phyloP scores from a whole-genome alignment of 805 yeast species.

The Deakozyma indianensis region DNA sequence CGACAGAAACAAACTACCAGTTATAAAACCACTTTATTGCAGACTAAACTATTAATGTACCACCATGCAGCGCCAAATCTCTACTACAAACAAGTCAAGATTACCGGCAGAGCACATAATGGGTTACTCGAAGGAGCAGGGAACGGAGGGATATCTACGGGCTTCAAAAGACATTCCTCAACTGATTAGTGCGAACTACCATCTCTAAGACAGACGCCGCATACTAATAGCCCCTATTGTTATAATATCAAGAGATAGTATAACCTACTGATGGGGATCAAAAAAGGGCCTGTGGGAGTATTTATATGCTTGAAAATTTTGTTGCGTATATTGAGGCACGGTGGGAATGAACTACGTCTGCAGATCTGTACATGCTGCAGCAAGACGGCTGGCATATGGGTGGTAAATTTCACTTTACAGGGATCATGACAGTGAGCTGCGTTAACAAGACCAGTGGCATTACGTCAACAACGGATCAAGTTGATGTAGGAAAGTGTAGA shows the following conservation, averaged over 20 bases:
- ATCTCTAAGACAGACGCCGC: not conserved
- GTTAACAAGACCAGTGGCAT: too few relatives aligned
- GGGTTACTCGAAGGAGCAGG: constrained; percentile 1
- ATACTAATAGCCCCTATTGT: not conserved
- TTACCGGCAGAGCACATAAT: constrained; percentile 1
- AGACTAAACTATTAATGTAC: constrained; percentile 6
- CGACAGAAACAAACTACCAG: not conserved
- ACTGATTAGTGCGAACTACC: not conserved
- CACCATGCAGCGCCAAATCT: constrained; percentile 1
- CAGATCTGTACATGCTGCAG: too few relatives aligned
- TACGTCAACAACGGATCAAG: too few relatives aligned
- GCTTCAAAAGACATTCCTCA: constrained; percentile 1
- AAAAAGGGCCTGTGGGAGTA: not conserved
- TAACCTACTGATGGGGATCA: not conserved
- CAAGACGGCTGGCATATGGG: too few relatives aligned
- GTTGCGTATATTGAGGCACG: constrained; percentile 1
- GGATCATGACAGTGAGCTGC: too few relatives aligned
- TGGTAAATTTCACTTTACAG: too few relatives aligned
- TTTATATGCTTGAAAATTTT: not conserved
- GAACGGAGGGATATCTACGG: constrained; percentile 1
- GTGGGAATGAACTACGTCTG: too few relatives aligned
- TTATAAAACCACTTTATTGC: not conserved
- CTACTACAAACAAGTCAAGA: not conserved
- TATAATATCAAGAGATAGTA: not conserved
- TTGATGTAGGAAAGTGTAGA: too few relatives aligned